A percentile compares a stretch with the other conserved stretches of the same genome.
These are phyloP conservation scores for Crithidia sp. DNA, from an alignment of 208 protist species.

Conservation along the genomic window DNA sequence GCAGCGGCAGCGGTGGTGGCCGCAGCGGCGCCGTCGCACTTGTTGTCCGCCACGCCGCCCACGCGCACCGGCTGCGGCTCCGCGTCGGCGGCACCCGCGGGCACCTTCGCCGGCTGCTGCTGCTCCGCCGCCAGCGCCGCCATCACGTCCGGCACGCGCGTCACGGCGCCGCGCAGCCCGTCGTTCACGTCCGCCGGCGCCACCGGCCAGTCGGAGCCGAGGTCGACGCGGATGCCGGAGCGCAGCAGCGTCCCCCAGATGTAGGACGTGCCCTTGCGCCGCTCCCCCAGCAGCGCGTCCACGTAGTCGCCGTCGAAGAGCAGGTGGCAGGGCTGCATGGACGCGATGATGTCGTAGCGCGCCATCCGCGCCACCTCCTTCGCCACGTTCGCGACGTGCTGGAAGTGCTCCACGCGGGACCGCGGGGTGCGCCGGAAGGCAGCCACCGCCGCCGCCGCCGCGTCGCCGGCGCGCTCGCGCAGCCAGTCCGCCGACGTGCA, in stretches of 20 bases:
- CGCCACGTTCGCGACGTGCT: slow-evolving; percentile 48
- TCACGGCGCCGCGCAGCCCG: slow-evolving; percentile 60
- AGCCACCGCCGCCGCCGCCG: slow-evolving; percentile 11
- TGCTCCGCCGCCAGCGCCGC: slow-evolving; percentile 43
- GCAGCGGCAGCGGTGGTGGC: slow-evolving; percentile 4
- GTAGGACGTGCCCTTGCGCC: slow-evolving; percentile 52
- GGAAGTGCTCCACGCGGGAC: slow-evolving; percentile 72
- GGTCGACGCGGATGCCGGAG: slow-evolving; percentile 37
- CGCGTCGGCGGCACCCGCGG: neutral
- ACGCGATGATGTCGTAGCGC: slow-evolving; percentile 60
- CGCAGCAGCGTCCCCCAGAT: slow-evolving; percentile 53
- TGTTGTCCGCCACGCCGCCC: neutral
- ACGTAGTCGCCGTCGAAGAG: slow-evolving; percentile 65
- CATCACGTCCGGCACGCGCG: slow-evolving; percentile 66
- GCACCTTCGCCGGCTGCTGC: slow-evolving; percentile 7
- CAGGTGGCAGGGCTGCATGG: slow-evolving; percentile 74
- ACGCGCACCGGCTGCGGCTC: neutral
- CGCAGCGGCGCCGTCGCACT: neutral
- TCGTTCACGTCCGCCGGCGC: slow-evolving; percentile 51
- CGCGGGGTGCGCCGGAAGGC: slow-evolving; percentile 43
- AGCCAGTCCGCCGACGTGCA: slow-evolving; percentile 35
- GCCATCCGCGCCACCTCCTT: slow-evolving; percentile 58
- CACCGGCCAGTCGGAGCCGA: slow-evolving; percentile 77
- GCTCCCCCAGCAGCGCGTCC: slow-evolving; percentile 43
- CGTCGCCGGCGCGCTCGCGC: neutral